Percentiles rank a stretch among this genome's conserved stretches.
Conservation (phyloP, 768 basidiomycete genomes). For the Suillus bovinus region DNA sequence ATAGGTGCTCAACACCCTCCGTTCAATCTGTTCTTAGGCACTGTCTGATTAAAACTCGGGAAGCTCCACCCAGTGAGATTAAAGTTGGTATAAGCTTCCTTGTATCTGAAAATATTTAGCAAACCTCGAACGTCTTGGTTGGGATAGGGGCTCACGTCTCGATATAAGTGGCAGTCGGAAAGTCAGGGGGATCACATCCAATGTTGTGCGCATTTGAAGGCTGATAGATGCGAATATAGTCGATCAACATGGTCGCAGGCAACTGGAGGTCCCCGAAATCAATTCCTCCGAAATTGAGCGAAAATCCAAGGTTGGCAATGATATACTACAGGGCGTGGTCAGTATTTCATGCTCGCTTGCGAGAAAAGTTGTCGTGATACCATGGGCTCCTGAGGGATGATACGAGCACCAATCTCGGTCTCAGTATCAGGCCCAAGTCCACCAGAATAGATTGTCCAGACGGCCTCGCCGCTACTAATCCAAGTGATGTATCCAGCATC, state of each 20-base stretch:
- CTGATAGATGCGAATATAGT: slow-evolving; percentile 83
- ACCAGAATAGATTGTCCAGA: slow-evolving; percentile 56
- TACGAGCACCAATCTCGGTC: slow-evolving; percentile 56
- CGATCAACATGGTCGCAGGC: slow-evolving; percentile 66
- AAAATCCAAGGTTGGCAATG: slow-evolving; percentile 71
- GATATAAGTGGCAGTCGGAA: slow-evolving; percentile 80
- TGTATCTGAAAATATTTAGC: slow-evolving; percentile 31
- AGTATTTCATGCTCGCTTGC: not conserved
- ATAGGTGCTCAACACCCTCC: slow-evolving; percentile 27
- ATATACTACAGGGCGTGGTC: slow-evolving; percentile 49
- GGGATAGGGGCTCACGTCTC: slow-evolving; percentile 46
- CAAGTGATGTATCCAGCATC: slow-evolving; percentile 66
- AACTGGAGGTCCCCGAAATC: slow-evolving; percentile 56
- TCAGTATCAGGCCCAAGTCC: slow-evolving; percentile 51
- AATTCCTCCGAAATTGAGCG: slow-evolving; percentile 64
- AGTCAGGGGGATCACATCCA: slow-evolving; percentile 69
- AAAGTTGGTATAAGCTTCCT: slow-evolving; percentile 45
- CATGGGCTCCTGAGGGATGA: slow-evolving; percentile 73
- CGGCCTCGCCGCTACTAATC: slow-evolving; percentile 55
- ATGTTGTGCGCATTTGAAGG: slow-evolving; percentile 46
- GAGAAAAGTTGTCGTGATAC: slow-evolving; percentile 31
- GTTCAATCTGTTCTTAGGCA: slow-evolving; percentile 56
- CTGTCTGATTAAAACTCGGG: slow-evolving; percentile 46
- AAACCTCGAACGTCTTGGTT: not conserved
- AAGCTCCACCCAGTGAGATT: slow-evolving; percentile 45